These are phyloP conservation scores for Penicillium rolfsii DNA, from an alignment of 2,329 filamentous ascomycete species.

Conservation along the genomic window DNA sequence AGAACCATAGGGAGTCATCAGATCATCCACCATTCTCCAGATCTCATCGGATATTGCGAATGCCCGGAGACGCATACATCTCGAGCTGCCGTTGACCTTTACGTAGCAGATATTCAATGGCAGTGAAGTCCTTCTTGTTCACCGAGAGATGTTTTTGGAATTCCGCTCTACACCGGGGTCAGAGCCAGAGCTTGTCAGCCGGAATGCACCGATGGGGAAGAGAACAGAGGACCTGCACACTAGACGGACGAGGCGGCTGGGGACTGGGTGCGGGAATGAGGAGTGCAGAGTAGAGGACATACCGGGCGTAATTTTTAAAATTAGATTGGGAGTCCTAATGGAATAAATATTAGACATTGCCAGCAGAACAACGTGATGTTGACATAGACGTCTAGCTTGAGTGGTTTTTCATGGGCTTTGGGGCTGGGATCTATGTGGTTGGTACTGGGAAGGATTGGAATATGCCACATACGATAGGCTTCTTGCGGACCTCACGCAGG, in stretches of 20 bases:
- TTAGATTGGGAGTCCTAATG: constrained; percentile 45
- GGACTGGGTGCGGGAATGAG: constrained; percentile 6
- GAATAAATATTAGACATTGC: background rate
- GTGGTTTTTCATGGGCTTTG: background rate
- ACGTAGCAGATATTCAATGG: constrained; percentile 81
- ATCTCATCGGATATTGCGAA: constrained; percentile 68
- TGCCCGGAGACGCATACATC: constrained; percentile 75
- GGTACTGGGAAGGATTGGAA: background rate
- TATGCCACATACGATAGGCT: constrained; percentile 65
- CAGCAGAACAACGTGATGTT: background rate
- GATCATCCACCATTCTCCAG: no score
- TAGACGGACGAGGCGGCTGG: background rate
- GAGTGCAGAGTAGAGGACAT: constrained; percentile 20
- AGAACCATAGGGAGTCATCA: no score
- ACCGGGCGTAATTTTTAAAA: constrained; percentile 50
- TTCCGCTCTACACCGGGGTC: constrained; percentile 60
- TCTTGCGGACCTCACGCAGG: constrained; percentile 76
- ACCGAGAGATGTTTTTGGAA: constrained; percentile 72
- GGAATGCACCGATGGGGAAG: constrained; percentile 16
- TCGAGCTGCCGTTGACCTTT: constrained; percentile 83
- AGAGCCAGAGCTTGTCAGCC: constrained; percentile 17
- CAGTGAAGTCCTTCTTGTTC: constrained; percentile 81
- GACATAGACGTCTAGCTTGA: background rate
- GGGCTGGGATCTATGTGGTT: background rate
- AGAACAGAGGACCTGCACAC: background rate